Base-by-base conservation (phyloP, 2,329 filamentous ascomycete genomes). In the Cladosporium austrohemisphaericum region DNA sequence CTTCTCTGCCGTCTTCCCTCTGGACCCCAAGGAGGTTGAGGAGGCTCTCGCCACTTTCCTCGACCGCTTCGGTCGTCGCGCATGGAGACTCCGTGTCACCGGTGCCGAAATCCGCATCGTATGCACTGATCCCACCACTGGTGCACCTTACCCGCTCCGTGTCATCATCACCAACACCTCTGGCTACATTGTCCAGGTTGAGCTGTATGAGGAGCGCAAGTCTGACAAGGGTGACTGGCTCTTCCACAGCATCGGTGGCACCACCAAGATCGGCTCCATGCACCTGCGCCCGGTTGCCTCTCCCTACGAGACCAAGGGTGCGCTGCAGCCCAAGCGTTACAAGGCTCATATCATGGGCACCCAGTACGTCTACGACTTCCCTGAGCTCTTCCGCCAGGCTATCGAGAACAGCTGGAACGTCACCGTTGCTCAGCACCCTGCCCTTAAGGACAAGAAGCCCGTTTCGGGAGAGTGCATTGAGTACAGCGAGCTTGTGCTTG, bases 291-390 rank as follows among this genome's bases (percentile, higher is more conserved):
- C 91, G 4, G 91, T 97, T 57, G 87, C 84, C 36, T 91, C 90
- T 3, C 90, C 93, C 18, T 98, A 98, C 71, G 86, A 92, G 29
- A 96, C 92, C 65, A 98, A 98, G 83, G 94, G 96, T 72, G 95
- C 91, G 78, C 80, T 98, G 53, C 93, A 98, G 75, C 93, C 93
- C 55, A 97, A 97, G 84, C 84, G 93, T 62, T 97, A 98, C 84
- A 96, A 95, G 85, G 93, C 93, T 59, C 93, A 98, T 69, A 77
- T 97, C 55, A 96, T 98, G 91, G 93, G 93, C 57, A 98, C 93
- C 22, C 93, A 98, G 73, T 98, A 96, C 68, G 93, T 97, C 48
- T 98, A 98, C 69, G 93, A 98, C 72, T 98, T 98, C 85, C 93
- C 93, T 23, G 93, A 98, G 78, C 84, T 98, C 41, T 98, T 98